Base-by-base conservation (phyloP, 2,329 filamentous ascomycete species). In the Ophiostoma sp. region DNA sequence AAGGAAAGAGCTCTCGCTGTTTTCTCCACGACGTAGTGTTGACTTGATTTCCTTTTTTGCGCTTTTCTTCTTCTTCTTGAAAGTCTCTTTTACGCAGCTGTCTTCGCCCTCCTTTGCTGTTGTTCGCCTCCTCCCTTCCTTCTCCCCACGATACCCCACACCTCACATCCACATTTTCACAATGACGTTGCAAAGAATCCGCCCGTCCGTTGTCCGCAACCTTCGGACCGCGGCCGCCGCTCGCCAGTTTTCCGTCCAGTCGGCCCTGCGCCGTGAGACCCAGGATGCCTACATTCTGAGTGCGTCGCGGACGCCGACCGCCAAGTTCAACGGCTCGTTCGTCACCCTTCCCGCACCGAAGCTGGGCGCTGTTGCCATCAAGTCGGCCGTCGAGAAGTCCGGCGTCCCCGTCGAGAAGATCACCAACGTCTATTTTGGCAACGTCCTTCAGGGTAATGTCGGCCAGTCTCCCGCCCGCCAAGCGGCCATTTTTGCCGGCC, bases 261-360 rank as follows among this genome's bases (percentile, higher is more conserved):
- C 75, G 12, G 70, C 72, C 17, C 72, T 75, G 11, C 66, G 73
- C 19, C 74, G 74, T 12, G 92, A 97, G 80, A 88, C 97, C 71
- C 91, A 93, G 79, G 94, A 98, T 82, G 95, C 93, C 66, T 99
- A 98, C 83, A 98, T 99, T 78, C 83, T 99, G 76, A 95, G 94
- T 80, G 96, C 93, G 12, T 89, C 95, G 19, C 88, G 96, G 78
- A 99, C 96, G 69, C 95, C 96, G 1, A 97, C 93, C 22, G 93
- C 91, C 77, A 97, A 96, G 94, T 98, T 98, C 88, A 98, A 98
- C 84, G 96, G 96, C 80, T 91, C 93, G 19, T 96, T 97, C 81
- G 87, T 92, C 61, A 92, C 88, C 64, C 90, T 98, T 42, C 87
- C 94, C 3, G 95, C 95, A 11, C 92, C 96, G n/a, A 88, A 93